Percentiles rank a stretch among this genome's conserved stretches.
Evolutionary conservation across 1,284 basidiomycete species (phyloP).

Genomic region (Microbotryum saponariae): DNA sequence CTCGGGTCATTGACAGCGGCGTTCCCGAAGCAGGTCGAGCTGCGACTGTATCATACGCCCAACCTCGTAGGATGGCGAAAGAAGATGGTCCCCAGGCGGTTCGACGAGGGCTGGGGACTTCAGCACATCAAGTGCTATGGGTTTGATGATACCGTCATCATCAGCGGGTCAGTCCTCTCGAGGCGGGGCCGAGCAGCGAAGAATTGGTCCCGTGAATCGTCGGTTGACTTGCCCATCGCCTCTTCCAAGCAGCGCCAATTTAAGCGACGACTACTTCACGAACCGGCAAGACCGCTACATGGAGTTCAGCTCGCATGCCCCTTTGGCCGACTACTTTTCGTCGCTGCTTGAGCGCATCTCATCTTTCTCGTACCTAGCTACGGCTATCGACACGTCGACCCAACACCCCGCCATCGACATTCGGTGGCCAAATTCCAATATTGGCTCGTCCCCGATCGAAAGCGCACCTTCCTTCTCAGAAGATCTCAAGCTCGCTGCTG

Average conservation of each 20-base stretch:
- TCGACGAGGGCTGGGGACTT: constrained; percentile 96
- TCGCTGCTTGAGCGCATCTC: constrained; percentile 64
- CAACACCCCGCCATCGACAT: constrained; percentile 13
- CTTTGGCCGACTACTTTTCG: constrained; percentile 71
- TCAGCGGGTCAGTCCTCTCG: constrained; percentile 67
- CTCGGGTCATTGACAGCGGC: constrained; percentile 62
- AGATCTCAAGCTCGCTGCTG: constrained; percentile 2
- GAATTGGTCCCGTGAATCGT: neutral
- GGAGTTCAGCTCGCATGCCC: constrained; percentile 56
- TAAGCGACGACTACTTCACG: constrained; percentile 88
- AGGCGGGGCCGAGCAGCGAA: neutral
- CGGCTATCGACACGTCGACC: constrained; percentile 20
- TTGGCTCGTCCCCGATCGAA: neutral
- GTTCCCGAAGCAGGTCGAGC: constrained; percentile 66
- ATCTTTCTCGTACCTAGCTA: constrained; percentile 56
- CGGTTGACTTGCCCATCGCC: neutral
- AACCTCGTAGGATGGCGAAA: constrained; percentile 67
- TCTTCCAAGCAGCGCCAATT: constrained; percentile 65
- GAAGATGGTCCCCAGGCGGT: constrained; percentile 74
- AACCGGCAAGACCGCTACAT: constrained; percentile 92
- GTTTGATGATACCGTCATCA: constrained; percentile 80
- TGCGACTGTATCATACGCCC: constrained; percentile 78
- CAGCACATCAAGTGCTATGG: constrained; percentile 98
- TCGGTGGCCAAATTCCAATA: constrained; percentile 18
- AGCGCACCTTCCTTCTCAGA: neutral